A percentile compares a stretch with the other conserved stretches of the same genome.
These are phyloP conservation scores for Diaporthe longicolla DNA, from an alignment of 2,329 filamentous ascomycete genomes.

Conservation along the genomic window DNA sequence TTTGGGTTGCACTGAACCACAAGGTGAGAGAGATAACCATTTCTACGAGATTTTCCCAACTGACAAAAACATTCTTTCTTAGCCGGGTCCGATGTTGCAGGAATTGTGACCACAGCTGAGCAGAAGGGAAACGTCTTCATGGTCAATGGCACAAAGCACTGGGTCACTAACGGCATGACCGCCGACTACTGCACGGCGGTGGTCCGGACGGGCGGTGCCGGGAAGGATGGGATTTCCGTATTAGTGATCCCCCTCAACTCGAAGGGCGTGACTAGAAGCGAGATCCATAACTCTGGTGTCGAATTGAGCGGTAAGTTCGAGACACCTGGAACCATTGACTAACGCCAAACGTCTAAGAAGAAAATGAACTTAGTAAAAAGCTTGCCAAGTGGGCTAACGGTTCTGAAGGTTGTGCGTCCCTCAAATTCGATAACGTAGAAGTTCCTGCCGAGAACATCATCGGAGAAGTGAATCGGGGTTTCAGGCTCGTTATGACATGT, in stretches of 20 bases:
- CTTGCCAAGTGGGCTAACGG: background rate
- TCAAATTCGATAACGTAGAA: constrained; percentile 21
- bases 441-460: constrained; percentile 5
- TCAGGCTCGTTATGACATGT: constrained; percentile 25
- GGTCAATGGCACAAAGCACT: constrained; percentile 74
- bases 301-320: constrained; percentile 55
- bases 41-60: background rate
- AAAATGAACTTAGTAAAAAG: background rate
- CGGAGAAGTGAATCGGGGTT: background rate
- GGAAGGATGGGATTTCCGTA: constrained; percentile 64
- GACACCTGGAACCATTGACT: background rate
- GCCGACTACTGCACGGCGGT: constrained; percentile 71
- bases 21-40: constrained; percentile 64
- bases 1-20: constrained; percentile 39
- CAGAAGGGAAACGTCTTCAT: constrained; percentile 61
- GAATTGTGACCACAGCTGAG: constrained; percentile 52
- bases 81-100: constrained; percentile 28
- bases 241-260: constrained; percentile 64
- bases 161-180: constrained; percentile 72
- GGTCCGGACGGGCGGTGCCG: constrained; percentile 67
- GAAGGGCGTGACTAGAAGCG: constrained; percentile 62
- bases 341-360: too few species aligned
- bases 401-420: background rate
- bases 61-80: background rate
- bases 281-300: constrained; percentile 73